Percentiles rank a stretch among this genome's conserved stretches.
Conservation (phyloP, 176 grass and related monocot genomes). For the Ampelocalamus luodianensis region DNA sequence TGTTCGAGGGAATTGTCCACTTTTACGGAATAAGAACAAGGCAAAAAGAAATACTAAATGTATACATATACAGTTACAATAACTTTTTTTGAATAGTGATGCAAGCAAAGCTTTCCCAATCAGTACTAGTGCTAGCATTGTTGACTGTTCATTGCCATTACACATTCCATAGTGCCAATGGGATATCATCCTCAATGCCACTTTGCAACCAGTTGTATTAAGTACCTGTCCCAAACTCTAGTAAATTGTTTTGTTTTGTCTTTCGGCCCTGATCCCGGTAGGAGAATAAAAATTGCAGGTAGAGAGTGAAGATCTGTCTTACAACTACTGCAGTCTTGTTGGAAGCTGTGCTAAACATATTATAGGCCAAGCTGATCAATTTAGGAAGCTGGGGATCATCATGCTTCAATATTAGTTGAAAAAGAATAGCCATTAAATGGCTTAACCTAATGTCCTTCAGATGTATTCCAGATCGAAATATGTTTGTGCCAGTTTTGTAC, state of each 20-base stretch:
- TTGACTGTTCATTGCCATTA: slow-evolving; percentile 12
- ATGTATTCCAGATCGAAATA: slow-evolving; percentile 15
- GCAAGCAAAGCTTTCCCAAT: background rate
- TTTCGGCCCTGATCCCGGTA: background rate
- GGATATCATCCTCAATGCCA: slow-evolving; percentile 16
- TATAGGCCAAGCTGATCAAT: background rate
- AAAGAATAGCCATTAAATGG: slow-evolving; percentile 24
- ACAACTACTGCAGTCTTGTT: slow-evolving; percentile 16
- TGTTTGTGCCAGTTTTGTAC: slow-evolving; percentile 8
- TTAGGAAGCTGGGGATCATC: background rate
- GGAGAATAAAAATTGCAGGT: slow-evolving; percentile 10
- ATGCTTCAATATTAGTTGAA: slow-evolving; percentile 30
- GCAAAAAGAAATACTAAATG: background rate
- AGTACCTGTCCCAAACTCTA: slow-evolving; percentile 14
- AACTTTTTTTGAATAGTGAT: slow-evolving; percentile 3
- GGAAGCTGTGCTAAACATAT: background rate
- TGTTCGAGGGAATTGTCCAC: background rate
- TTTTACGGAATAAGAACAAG: background rate
- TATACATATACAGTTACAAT: background rate
- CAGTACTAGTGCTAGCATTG: background rate
- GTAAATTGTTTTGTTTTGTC: background rate
- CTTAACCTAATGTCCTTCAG: slow-evolving; percentile 2
- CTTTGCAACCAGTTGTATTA: background rate
- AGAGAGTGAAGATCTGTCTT: background rate
- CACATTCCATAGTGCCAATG: slow-evolving; percentile 12